A percentile compares a stretch with the other conserved stretches of the same genome.
Evolutionary conservation across 1,284 basidiomycete genomes (phyloP).

Genomic region (Phenoliferia sp.): DNA sequence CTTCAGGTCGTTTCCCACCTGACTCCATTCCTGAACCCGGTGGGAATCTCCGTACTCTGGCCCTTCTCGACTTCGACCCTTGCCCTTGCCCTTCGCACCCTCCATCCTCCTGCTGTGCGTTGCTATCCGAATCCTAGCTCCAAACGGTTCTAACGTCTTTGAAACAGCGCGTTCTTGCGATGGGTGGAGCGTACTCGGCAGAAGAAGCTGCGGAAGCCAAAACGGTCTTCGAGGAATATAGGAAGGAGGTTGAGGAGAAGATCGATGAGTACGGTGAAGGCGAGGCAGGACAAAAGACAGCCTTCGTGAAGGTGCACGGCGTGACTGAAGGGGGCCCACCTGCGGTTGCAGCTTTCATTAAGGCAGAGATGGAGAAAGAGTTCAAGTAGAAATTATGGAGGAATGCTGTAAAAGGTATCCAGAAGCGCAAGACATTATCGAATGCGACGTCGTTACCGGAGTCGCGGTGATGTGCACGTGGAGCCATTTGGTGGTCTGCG

Average conservation of each 20-base stretch:
- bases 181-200: neutral
- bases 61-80: neutral
- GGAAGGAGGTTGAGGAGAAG: neutral
- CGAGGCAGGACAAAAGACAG: neutral
- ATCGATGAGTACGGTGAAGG: neutral
- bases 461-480: no score
- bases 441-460: no score
- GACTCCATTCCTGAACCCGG: neutral
- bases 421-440: no score
- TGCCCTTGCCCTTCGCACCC: neutral
- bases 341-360: neutral
- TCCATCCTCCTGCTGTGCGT: neutral
- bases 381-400: no score
- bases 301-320: neutral
- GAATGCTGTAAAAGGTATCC: no score
- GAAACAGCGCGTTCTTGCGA: neutral
- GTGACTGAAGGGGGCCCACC: neutral
- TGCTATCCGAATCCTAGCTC: no score
- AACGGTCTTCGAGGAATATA: neutral
- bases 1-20: neutral
- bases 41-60: neutral
- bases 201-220: neutral
- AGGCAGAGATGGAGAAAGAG: no score
- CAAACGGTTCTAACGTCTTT: no score
- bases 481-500: no score